Evolutionary conservation across 2,329 filamentous ascomycete genomes (phyloP).

Genomic region (Phaeosphaeriaceae sp.): DNA sequence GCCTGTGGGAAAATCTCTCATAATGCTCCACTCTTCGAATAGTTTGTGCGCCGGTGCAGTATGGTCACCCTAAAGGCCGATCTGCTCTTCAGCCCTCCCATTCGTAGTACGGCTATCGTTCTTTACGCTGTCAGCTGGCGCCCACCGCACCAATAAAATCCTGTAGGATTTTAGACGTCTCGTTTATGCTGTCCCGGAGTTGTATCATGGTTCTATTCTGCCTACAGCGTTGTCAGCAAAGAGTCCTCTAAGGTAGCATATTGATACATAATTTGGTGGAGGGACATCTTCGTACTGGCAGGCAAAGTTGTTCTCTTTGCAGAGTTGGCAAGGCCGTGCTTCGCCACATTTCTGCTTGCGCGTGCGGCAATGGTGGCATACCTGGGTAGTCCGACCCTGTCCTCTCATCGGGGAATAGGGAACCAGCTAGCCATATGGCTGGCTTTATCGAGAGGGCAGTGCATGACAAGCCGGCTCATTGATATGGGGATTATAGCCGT

Average conservation of each 20-base stretch:
- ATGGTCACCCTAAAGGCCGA: constrained; percentile 78
- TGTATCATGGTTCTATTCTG: constrained; percentile 60
- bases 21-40: constrained; percentile 67
- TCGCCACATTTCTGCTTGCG: constrained; percentile 53
- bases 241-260: background rate
- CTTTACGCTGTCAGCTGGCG: constrained; percentile 40
- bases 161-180: constrained; percentile 38
- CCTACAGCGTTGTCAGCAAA: constrained; percentile 32
- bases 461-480: constrained; percentile 41
- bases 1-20: constrained; percentile 63
- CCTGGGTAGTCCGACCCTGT: constrained; percentile 58
- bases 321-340: constrained; percentile 60
- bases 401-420: constrained; percentile 40
- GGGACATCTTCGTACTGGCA: constrained; percentile 93
- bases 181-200: constrained; percentile 55
- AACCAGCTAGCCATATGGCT: constrained; percentile 40
- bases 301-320: constrained; percentile 80
- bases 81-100: constrained; percentile 29
- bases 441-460: constrained; percentile 32
- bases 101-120: constrained; percentile 27
- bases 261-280: constrained; percentile 80
- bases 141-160: constrained; percentile 40
- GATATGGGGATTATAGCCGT: constrained; percentile 39
- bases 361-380: constrained; percentile 64
- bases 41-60: constrained; percentile 88